Conservation (phyloP, 2,329 filamentous ascomycete species). For the Ophiostoma tasmaniense region DNA sequence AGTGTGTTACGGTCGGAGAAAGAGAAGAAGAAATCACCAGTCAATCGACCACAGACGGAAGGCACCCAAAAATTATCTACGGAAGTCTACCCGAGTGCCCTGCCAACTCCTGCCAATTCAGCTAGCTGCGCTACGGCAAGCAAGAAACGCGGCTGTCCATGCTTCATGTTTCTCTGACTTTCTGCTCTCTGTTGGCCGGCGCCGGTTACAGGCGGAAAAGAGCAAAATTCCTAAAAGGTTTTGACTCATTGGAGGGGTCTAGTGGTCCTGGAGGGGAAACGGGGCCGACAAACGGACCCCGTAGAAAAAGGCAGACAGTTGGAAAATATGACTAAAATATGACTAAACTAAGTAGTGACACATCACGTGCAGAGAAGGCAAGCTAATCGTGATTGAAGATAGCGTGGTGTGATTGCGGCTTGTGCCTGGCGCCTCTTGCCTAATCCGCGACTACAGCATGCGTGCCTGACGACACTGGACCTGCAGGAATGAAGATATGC, state of each 20-base stretch:
- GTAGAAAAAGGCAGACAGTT: conserved; percentile 1
- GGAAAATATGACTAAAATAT: neutral
- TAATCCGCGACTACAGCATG: neutral
- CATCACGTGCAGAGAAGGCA: neutral
- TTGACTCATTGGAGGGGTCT: conserved; percentile 17
- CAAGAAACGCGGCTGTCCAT: conserved; percentile 10
- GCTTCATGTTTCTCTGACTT: neutral
- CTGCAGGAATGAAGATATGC: neutral
- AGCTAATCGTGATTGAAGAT: neutral
- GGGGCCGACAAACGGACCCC: conserved; percentile 15
- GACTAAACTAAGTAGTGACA: neutral
- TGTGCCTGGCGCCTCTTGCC: neutral
- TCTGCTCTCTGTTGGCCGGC: neutral
- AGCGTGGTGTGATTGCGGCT: neutral
- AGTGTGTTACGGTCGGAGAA: conserved; percentile 1
- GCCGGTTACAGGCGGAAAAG: conserved; percentile 9
- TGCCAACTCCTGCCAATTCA: neutral
- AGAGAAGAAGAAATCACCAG: neutral
- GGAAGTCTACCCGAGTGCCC: neutral
- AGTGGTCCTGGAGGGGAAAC: conserved; percentile 9
- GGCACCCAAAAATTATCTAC: conserved; percentile 10
- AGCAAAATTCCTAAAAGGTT: conserved; percentile 1
- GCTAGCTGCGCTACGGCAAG: neutral
- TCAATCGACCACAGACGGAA: neutral
- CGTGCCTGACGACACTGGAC: neutral